Percentiles rank a stretch among this genome's conserved stretches.
These are phyloP conservation scores for Botrytis deweyae DNA, from an alignment of 2,329 filamentous ascomycete genomes.

Conservation along the genomic window DNA sequence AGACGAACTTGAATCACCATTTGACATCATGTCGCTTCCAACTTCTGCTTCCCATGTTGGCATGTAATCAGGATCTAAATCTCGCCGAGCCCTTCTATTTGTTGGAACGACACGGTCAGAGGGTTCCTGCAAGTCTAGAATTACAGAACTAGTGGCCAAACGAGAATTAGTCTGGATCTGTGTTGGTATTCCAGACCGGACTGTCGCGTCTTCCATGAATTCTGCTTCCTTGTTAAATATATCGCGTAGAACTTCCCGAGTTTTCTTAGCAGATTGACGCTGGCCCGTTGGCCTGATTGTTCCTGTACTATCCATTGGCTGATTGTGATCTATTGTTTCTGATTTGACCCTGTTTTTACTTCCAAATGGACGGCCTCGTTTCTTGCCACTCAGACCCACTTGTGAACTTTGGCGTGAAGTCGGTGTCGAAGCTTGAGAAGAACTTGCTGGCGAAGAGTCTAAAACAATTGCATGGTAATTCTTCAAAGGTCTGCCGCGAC, in stretches of 20 bases:
- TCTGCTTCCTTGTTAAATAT: background rate
- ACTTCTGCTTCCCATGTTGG: background rate
- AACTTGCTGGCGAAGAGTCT: background rate
- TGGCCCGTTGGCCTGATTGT: background rate
- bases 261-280: background rate
- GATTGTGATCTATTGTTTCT: background rate
- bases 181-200: background rate
- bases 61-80: background rate
- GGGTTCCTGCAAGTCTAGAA: background rate
- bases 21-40: background rate
- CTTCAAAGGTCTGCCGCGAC: background rate
- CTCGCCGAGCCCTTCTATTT: background rate
- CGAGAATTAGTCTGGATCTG: no score
- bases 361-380: slow-evolving; percentile 5
- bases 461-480: background rate
- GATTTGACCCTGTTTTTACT: background rate
- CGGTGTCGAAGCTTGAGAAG: background rate
- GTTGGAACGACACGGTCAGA: background rate
- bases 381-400: background rate
- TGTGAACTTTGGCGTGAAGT: background rate
- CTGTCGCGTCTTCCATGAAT: background rate
- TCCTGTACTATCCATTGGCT: background rate
- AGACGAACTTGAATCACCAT: background rate
- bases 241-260: background rate
- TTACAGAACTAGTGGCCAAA: background rate